These are phyloP conservation scores for Camellia oleifera DNA, from an alignment of 179 eudicot genomes.

Conservation along the genomic window DNA sequence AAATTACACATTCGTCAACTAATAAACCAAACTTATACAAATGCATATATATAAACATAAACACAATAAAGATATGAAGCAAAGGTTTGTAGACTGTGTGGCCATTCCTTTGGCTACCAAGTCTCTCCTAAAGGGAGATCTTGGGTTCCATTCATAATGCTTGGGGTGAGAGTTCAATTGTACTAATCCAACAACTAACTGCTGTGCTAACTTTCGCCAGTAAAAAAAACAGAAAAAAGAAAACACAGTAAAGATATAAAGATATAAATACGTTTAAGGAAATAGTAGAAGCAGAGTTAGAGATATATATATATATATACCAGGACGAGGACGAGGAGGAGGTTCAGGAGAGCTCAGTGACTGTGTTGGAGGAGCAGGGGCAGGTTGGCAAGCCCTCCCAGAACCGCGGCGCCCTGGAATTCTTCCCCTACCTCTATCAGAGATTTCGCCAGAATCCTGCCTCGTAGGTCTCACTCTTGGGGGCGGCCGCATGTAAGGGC, in stretches of 20 bases:
- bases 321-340: constrained; percentile 10
- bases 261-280: not conserved
- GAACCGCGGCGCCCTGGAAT: not conserved
- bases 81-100: not conserved
- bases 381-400: not conserved
- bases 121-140: no score
- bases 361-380: not conserved
- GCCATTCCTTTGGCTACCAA: no score
- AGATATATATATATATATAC: not conserved
- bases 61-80: not conserved
- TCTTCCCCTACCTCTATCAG: not conserved
- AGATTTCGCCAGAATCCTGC: constrained; percentile 4
- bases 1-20: not conserved
- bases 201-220: no score
- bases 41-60: not conserved
- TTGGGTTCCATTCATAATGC: not conserved
- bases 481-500: not conserved
- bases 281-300: not conserved
- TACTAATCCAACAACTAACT: no score
- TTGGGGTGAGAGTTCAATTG: no score
- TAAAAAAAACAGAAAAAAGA: no score
- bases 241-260: no score
- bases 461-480: not conserved
- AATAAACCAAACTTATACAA: not conserved
- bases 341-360: constrained; percentile 4